Evolutionary conservation across 2,329 filamentous ascomycete genomes (phyloP), one percentile per base, ranked within the genome.

Genomic region (Alternaria ethzedia): DNA sequence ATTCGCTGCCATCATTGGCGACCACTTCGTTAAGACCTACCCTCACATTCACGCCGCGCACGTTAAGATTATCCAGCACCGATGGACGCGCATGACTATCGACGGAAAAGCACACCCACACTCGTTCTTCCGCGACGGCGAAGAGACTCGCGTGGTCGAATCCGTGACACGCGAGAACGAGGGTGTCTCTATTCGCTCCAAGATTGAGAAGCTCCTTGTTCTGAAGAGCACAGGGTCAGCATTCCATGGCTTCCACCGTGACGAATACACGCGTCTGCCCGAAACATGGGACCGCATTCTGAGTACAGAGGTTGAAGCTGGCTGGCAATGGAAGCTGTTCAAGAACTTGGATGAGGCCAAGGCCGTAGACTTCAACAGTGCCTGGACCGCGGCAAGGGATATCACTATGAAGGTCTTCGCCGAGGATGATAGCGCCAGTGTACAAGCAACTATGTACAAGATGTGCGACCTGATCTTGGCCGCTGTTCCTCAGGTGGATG

Each of bases 361-460:
- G 79, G 82, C 85, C 12, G 82, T 87, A 20, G 84, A 86, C 4
- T 99, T 98, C 79, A 90, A 97, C 79, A 82, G 85, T 66, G 92
- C 94, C 20, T 97, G 90, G 87, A 85, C 89, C 69, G 86, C 86
- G 57, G 93, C 93, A n/a, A 87, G 93, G 65, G 84, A 86, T 57
- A 96, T 96, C 79, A 97, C 94, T n/a, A 86, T 97, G 80, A 91
- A 92, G 83, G 92, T 90, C 0, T 99, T 99, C 76, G 95, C 96
- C 45, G 88, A 90, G 76, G 94, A 99, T 76, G 86, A 94, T 77
- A 97, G 93, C 75, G 92, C 96, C 50, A 97, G 93, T 74, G 96
- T 99, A 23, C 96, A 99, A 83, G 90, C 90, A 74, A 98, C 95
- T 65, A 98, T 99, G 96, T 99, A 97, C 85, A 96, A 97, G 85